These are phyloP conservation scores for Penicillium sp. DNA, from an alignment of 2,329 filamentous ascomycete genomes.

Conservation along the genomic window DNA sequence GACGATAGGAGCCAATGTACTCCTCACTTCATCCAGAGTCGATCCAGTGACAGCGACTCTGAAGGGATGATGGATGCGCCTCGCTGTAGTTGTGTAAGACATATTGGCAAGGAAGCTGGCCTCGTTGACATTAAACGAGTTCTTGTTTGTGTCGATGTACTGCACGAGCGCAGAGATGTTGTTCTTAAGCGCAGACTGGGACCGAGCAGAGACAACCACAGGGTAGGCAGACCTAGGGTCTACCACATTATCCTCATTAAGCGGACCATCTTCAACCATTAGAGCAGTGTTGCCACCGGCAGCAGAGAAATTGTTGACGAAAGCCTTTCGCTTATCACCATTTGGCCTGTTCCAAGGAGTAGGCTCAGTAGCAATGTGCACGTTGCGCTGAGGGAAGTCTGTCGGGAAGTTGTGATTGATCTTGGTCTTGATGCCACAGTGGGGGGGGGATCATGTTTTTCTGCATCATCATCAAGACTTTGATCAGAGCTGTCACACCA, in stretches of 20 bases:
- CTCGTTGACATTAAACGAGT: conserved; percentile 21
- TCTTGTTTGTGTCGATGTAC: conserved; percentile 55
- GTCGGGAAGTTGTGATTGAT: conserved; percentile 49
- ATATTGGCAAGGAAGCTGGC: conserved; percentile 55
- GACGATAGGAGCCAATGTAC: conserved; percentile 16
- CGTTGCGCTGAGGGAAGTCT: conserved; percentile 44
- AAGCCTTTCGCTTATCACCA: conserved; percentile 40
- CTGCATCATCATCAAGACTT: conserved; percentile 40
- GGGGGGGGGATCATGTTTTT: conserved; percentile 33
- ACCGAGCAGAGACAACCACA: conserved; percentile 60
- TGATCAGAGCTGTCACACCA: conserved; percentile 45
- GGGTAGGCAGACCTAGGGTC: conserved; percentile 59
- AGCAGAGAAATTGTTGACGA: conserved; percentile 68
- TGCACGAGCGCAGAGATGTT: conserved; percentile 57
- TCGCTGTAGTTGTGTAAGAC: conserved; percentile 66
- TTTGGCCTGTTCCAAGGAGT: conserved; percentile 36
- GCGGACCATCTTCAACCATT: conserved; percentile 58
- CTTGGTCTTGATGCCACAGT: conserved; percentile 38
- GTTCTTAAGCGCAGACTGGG: conserved; percentile 45
- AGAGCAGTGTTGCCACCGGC: conserved; percentile 70
- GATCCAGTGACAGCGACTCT: conserved; percentile 26
- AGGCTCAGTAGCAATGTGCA: conserved; percentile 48
- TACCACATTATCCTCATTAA: conserved; percentile 18
- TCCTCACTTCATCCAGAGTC: conserved; percentile 18
- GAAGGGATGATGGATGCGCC: conserved; percentile 45